Conservation (phyloP, 805 yeast species). For the Candida odintsovae region DNA sequence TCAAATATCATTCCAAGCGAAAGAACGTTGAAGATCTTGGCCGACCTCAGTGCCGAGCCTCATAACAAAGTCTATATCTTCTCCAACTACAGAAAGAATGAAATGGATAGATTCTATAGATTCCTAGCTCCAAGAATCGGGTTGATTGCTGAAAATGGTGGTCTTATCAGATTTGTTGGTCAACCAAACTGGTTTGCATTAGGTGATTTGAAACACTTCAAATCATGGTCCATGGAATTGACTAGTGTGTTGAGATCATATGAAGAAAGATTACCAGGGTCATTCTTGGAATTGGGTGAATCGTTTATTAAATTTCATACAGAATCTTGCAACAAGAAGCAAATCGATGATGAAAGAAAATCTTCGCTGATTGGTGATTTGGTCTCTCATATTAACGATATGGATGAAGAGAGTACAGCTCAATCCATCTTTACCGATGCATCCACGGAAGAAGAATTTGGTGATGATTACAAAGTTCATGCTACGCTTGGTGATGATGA, state of each 20-base stretch:
- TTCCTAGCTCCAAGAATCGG: constrained; percentile 63
- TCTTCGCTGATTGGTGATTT: constrained; percentile 73
- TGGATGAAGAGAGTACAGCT: constrained; percentile 19
- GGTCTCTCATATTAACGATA: constrained; percentile 77
- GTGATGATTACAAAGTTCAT: constrained; percentile 43
- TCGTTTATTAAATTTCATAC: constrained; percentile 74
- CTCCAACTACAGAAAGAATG: constrained; percentile 57
- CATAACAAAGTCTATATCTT: constrained; percentile 65
- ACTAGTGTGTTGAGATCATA: constrained; percentile 49
- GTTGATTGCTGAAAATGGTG: constrained; percentile 87
- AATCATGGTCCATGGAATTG: constrained; percentile 57
- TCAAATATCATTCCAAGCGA: constrained; percentile 52
- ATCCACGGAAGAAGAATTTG: not conserved
- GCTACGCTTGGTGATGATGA: constrained; percentile 68
- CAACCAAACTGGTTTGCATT: constrained; percentile 16
- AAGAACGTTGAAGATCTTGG: constrained; percentile 49
- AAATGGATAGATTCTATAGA: constrained; percentile 62
- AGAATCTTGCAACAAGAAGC: constrained; percentile 31
- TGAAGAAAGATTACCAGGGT: constrained; percentile 76
- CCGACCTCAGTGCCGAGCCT: constrained; percentile 42
- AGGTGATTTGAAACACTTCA: constrained; percentile 11
- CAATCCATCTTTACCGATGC: not conserved
- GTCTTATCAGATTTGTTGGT: constrained; percentile 51
- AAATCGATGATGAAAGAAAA: constrained; percentile 55
- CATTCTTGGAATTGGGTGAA: constrained; percentile 66